These are phyloP conservation scores for Xylaria sp. DNA, from an alignment of 2,329 filamentous ascomycete genomes.

Conservation along the genomic window DNA sequence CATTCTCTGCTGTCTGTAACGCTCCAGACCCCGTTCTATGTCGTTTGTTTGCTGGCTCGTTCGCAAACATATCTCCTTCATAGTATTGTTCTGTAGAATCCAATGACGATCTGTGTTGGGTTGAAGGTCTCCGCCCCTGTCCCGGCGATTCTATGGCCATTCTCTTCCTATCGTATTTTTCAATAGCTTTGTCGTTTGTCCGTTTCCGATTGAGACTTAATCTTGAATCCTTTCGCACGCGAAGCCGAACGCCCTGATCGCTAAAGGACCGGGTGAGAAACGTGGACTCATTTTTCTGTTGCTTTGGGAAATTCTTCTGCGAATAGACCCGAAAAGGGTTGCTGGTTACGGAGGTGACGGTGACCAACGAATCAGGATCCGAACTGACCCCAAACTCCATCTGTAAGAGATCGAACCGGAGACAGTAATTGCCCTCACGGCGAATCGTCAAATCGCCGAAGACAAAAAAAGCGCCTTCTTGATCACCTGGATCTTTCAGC, in stretches of 20 bases:
- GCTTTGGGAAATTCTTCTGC: slow-evolving; percentile 81
- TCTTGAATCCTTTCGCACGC: slow-evolving; percentile 84
- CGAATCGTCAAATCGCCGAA: slow-evolving; percentile 88
- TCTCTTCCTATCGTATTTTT: slow-evolving; percentile 42
- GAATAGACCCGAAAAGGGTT: slow-evolving; percentile 74
- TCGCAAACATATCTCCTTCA: slow-evolving; percentile 43
- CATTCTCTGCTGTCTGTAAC: slow-evolving; percentile 44
- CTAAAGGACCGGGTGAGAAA: slow-evolving; percentile 83
- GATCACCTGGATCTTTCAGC: slow-evolving; percentile 80
- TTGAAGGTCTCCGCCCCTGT: slow-evolving; percentile 35
- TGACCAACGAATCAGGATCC: slow-evolving; percentile 42
- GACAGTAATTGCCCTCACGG: slow-evolving; percentile 75
- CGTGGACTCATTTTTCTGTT: slow-evolving; percentile 74
- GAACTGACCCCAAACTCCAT: slow-evolving; percentile 57
- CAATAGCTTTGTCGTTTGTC: slow-evolving; percentile 46
- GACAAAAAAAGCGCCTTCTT: slow-evolving; percentile 88
- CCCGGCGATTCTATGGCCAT: slow-evolving; percentile 32
- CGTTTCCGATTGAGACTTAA: slow-evolving; percentile 63
- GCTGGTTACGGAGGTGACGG: slow-evolving; percentile 47
- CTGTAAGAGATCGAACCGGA: slow-evolving; percentile 83
- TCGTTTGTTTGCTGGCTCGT: slow-evolving; percentile 44
- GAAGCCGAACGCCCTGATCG: slow-evolving; percentile 85
- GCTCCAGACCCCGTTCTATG: slow-evolving; percentile 44
- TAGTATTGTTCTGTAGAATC: slow-evolving; percentile 44
- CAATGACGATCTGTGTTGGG: slow-evolving; percentile 43